Evolutionary conservation across 1,284 basidiomycete species (phyloP).

Genomic region (Coniferiporia sulphurascens): DNA sequence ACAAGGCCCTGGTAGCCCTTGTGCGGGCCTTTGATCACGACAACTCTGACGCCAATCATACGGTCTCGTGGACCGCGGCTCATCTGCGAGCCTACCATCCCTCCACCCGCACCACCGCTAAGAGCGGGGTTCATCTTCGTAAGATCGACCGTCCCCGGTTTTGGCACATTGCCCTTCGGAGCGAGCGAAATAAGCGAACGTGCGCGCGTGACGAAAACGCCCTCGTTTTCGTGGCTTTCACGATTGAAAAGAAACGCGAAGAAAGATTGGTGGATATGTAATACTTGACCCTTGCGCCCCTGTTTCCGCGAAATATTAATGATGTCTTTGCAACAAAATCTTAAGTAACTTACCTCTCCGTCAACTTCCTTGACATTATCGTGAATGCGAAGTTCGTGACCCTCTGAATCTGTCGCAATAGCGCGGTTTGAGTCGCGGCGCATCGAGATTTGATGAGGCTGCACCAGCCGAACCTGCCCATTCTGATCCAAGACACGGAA

Average conservation of each 20-base stretch:
- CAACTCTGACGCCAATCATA: constrained; percentile 77
- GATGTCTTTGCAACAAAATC: background rate
- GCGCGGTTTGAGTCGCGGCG: constrained; percentile 78
- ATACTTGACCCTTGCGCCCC: constrained; percentile 86
- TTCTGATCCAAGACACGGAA: constrained; percentile 97
- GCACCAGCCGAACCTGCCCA: constrained; percentile 83
- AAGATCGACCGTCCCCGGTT: constrained; percentile 67
- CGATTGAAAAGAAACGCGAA: constrained; percentile 95
- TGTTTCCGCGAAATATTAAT: constrained; percentile 27
- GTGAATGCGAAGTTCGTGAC: constrained; percentile 76
- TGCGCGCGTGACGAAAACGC: constrained; percentile 88
- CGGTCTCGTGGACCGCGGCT: constrained; percentile 75
- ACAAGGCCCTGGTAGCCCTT: constrained; percentile 92
- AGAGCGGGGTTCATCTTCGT: constrained; percentile 95
- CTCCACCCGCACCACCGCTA: constrained; percentile 55
- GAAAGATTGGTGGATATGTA: constrained; percentile 94
- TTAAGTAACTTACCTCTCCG: constrained; percentile 58
- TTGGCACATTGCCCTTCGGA: constrained; percentile 71
- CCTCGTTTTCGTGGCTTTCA: constrained; percentile 86
- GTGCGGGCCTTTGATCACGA: constrained; percentile 82
- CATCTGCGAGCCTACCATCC: constrained; percentile 78
- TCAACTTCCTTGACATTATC: constrained; percentile 95
- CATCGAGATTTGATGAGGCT: constrained; percentile 93
- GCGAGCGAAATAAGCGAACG: constrained; percentile 78
- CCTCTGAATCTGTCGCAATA: constrained; percentile 88